Percentiles rank a stretch among this genome's conserved stretches.
Conservation (phyloP, 306 rosid species). For the Rosa lucieae region DNA sequence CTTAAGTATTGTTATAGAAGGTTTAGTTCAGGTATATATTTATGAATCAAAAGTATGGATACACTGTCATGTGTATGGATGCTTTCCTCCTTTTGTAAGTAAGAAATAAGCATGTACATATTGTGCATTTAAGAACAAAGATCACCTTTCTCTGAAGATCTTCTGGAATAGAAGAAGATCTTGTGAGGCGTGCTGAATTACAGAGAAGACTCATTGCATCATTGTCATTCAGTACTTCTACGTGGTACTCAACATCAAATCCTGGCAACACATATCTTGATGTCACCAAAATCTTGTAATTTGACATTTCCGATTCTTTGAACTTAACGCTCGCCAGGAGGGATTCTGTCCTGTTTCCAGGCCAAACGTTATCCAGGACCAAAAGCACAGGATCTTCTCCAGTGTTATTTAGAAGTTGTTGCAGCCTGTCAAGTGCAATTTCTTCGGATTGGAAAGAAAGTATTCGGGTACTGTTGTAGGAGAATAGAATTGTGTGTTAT, state of each 20-base stretch:
- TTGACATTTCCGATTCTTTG: constrained; percentile 29
- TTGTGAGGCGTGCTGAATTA: constrained; percentile 30
- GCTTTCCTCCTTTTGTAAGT: constrained; percentile 7
- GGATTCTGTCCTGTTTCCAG: neutral
- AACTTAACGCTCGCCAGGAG: constrained; percentile 34
- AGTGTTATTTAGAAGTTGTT: constrained; percentile 6
- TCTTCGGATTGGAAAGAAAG: constrained; percentile 16
- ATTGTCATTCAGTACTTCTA: constrained; percentile 32
- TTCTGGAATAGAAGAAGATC: neutral
- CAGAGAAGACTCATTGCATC: constrained; percentile 35
- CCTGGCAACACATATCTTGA: constrained; percentile 16
- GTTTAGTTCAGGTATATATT: neutral
- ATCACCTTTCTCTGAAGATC: constrained; percentile 43
- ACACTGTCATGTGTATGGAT: neutral
- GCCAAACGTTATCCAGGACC: constrained; percentile 23
- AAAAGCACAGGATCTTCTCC: neutral
- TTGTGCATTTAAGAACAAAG: constrained; percentile 17
- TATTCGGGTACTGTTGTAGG: no score
- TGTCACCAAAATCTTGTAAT: constrained; percentile 33
- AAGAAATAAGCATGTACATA: neutral
- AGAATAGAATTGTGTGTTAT: no score
- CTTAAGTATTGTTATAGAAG: neutral
- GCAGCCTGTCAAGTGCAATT: constrained; percentile 28
- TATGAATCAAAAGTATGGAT: neutral
- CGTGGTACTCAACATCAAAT: constrained; percentile 11